These are phyloP conservation scores for Collybia mongolica DNA, from an alignment of 768 basidiomycete genomes.

Conservation along the genomic window DNA sequence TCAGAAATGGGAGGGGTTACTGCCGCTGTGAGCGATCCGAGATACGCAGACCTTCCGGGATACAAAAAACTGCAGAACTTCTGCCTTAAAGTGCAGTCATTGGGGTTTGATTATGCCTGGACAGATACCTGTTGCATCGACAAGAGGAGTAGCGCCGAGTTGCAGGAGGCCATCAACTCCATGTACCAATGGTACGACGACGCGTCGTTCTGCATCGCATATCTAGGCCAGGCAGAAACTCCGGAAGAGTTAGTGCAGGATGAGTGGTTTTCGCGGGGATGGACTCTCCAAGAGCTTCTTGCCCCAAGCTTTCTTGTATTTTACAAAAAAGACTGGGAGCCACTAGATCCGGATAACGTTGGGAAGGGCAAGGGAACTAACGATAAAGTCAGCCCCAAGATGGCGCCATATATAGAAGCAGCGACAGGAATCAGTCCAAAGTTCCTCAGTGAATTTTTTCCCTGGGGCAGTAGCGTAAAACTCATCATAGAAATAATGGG, in stretches of 20 bases:
- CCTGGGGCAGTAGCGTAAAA: background rate
- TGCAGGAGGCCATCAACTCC: conserved; percentile 1
- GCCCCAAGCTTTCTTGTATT: background rate
- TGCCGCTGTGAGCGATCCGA: background rate
- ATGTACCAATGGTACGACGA: conserved; percentile 1
- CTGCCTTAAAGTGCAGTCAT: background rate
- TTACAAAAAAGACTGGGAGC: background rate
- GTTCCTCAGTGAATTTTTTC: background rate
- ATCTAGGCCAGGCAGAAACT: background rate
- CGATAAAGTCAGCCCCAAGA: background rate
- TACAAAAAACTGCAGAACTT: background rate
- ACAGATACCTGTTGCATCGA: conserved; percentile 3
- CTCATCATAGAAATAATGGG: background rate
- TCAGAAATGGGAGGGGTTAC: no score
- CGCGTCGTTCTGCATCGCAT: background rate
- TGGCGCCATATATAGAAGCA: background rate
- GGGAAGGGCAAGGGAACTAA: background rate
- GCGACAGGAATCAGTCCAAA: background rate
- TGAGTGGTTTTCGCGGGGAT: background rate
- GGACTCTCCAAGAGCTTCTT: background rate
- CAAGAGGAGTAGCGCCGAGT: background rate
- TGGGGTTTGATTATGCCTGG: background rate
- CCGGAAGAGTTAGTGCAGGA: background rate
- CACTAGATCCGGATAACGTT: no score
- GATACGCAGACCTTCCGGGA: background rate